Evolutionary conservation across 192 early-diverging fungal species (phyloP).

Genomic region (Geranomyces michiganensis): DNA sequence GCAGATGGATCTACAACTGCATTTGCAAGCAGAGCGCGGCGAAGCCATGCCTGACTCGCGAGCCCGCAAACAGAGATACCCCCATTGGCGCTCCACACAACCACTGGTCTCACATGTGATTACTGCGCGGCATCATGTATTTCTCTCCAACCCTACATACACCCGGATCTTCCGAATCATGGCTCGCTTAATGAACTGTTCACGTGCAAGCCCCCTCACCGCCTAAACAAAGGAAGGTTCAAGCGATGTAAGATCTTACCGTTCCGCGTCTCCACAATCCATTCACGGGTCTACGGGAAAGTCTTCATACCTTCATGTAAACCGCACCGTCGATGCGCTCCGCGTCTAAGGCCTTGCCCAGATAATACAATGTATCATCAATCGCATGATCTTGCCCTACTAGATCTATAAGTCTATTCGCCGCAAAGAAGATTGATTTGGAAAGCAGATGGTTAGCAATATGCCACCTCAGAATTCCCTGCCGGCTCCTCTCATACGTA

Average conservation of each 20-base stretch:
- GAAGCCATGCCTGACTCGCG: too few relatives aligned
- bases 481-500: too few relatives aligned
- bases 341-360: constrained; percentile 77
- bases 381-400: constrained; percentile 88
- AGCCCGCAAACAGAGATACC: too few relatives aligned
- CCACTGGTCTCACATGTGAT: too few relatives aligned
- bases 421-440: not conserved
- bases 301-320: constrained; percentile 83
- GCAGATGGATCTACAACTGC: too few relatives aligned
- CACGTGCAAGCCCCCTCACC: constrained; percentile 77
- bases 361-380: constrained; percentile 83
- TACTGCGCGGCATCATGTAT: not conserved
- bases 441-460: not conserved
- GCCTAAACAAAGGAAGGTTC: constrained; percentile 42
- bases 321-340: constrained; percentile 70
- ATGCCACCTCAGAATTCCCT: too few relatives aligned
- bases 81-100: too few relatives aligned
- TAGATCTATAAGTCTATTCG: constrained; percentile 75
- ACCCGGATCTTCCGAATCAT: constrained; percentile 46
- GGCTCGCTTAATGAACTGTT: constrained; percentile 89
- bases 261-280: not conserved
- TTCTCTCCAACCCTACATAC: constrained; percentile 24
- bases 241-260: not conserved
- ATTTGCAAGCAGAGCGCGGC: too few relatives aligned
- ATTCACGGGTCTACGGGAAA: not conserved